Evolutionary conservation across 1,284 basidiomycete species (phyloP).

Genomic region (Phellopilus nigrolimitatus): DNA sequence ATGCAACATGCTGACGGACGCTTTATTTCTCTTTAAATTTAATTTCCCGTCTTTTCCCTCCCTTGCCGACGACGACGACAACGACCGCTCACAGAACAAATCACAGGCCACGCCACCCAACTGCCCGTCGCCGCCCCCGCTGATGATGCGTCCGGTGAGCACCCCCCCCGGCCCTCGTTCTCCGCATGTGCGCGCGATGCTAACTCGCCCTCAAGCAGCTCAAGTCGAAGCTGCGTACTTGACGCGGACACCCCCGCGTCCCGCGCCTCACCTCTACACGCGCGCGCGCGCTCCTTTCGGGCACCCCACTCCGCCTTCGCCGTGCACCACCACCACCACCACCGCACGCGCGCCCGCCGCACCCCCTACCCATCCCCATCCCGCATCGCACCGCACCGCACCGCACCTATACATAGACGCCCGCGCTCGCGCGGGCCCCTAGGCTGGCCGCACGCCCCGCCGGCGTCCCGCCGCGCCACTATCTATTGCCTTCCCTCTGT

Average conservation of each 20-base stretch:
- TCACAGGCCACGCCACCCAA: not conserved
- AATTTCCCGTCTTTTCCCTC: too few species aligned
- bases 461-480: not conserved
- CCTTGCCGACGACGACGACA: not conserved
- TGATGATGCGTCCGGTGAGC: slow-evolving; percentile 18
- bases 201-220: not conserved
- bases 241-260: not conserved
- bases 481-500: not conserved
- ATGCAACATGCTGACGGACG: not conserved
- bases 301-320: not conserved
- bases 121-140: slow-evolving; percentile 6
- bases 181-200: not conserved
- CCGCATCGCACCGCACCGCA: not conserved
- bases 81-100: not conserved
- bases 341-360: too few species aligned
- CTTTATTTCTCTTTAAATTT: not conserved
- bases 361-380: not conserved
- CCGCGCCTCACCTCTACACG: not conserved
- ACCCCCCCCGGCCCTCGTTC: not conserved
- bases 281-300: not conserved
- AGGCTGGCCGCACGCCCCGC: not conserved
- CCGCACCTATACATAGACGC: not conserved
- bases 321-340: not conserved
- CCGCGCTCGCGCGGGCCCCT: not conserved
- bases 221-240: slow-evolving; percentile 10